Evolutionary conservation across 2,329 filamentous ascomycete species (phyloP).

Genomic region (Zasmidium angulare): DNA sequence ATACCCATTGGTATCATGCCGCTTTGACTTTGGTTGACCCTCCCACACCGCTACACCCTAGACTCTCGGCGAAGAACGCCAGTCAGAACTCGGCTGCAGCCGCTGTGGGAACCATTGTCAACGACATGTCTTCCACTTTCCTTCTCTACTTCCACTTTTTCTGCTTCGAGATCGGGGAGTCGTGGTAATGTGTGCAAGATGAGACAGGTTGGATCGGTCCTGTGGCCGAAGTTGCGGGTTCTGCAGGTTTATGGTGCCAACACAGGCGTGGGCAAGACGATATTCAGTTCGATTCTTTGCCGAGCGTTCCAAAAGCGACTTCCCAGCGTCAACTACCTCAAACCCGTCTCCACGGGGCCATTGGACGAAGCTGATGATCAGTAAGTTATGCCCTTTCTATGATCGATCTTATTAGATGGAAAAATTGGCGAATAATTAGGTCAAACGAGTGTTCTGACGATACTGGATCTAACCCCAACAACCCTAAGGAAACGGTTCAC

Average conservation of each 20-base stretch:
- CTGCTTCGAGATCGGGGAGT: neutral
- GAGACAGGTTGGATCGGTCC: constrained; percentile 57
- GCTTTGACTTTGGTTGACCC: neutral
- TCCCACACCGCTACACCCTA: neutral
- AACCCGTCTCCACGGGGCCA: constrained; percentile 78
- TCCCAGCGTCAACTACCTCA: constrained; percentile 65
- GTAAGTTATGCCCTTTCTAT: constrained; percentile 42
- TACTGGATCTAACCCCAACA: constrained; percentile 8
- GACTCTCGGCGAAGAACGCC: neutral
- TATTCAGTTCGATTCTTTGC: constrained; percentile 72
- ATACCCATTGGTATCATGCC: neutral
- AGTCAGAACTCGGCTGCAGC: neutral
- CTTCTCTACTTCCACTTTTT: neutral
- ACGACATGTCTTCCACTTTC: neutral
- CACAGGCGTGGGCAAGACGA: constrained; percentile 81
- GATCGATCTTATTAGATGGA: neutral
- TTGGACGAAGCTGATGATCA: constrained; percentile 67
- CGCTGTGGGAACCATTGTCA: neutral
- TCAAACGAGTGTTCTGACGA: neutral
- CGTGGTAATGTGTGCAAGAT: constrained; percentile 29
- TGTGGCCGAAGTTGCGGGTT: constrained; percentile 68
- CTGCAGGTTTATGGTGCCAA: constrained; percentile 82
- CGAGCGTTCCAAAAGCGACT: constrained; percentile 56
- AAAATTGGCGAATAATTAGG: neutral
- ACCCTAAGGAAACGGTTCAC: constrained; percentile 2